Evolutionary conservation across 2,329 filamentous ascomycete species (phyloP), one percentile per base, ranked within the genome.

Genomic region (Colletotrichum incanum): DNA sequence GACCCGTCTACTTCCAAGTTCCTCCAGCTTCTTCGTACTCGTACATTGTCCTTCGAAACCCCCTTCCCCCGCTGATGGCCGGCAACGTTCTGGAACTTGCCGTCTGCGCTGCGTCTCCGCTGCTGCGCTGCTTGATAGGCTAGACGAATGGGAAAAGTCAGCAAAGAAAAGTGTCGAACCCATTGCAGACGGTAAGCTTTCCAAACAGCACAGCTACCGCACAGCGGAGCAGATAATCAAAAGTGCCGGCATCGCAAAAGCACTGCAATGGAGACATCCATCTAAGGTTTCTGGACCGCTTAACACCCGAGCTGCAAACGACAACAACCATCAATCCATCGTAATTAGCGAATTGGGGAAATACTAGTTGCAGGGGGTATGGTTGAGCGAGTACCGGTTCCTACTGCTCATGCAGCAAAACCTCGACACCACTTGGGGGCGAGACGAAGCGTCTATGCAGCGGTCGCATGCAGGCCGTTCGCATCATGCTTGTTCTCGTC

Each of bases 361-460:
- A 49, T 58, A 58, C 58, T 70, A 18, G 28, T 34, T 39, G 52
- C 56, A 68, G 43, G 43, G 34, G 34, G 14, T 41, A 39, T 28
- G 41, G 49, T 20, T n/a, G 58, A 28, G 7, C 12, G 68, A 71
- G 64, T 68, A 58, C 56, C 68, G 50, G 28, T 50, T 56, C 43
- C 49, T 34, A 62, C 28, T 31, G 49, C 49, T 28, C 58, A 63
- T 68, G 50, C 64, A 45, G 31, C 43, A 45, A 58, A 47, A 63
- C 56, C 47, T 67, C 58, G 41, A 59, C 68, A 68, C 43, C 50
- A 45, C 52, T 50, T 49, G 43, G 58, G 8, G 31, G 56, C 34
- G 52, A 68, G 65, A 72, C 58, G 58, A 68, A 64, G 65, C 65
- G 65, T 64, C 69, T 39, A 50, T 68, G 65, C 65, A 34, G 58